These are phyloP conservation scores for Calonectria hongkongensis DNA, from an alignment of 2,329 filamentous ascomycete genomes.

Conservation along the genomic window DNA sequence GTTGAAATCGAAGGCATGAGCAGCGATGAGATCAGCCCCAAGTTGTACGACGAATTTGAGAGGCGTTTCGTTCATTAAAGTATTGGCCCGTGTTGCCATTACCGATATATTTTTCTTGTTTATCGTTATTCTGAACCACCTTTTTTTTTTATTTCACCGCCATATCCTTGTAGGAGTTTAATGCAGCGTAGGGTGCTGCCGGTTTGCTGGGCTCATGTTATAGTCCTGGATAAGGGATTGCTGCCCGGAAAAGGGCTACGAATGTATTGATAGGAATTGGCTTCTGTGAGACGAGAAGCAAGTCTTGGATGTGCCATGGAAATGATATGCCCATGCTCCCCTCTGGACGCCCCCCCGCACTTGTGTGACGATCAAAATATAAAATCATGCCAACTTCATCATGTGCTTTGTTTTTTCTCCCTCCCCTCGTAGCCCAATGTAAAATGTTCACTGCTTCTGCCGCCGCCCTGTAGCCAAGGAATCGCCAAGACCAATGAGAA, in stretches of 20 bases:
- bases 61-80: conserved; percentile 75
- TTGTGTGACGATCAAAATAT: conserved; percentile 23
- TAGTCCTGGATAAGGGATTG: conserved; percentile 26
- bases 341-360: conserved; percentile 11
- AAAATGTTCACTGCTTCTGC: no score
- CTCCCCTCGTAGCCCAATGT: no score
- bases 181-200: conserved; percentile 49
- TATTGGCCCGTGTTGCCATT: conserved; percentile 33
- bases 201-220: conserved; percentile 45
- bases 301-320: conserved; percentile 27
- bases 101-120: conserved; percentile 33
- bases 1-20: conserved; percentile 91
- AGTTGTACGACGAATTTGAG: conserved; percentile 89
- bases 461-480: no score
- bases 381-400: neutral
- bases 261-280: conserved; percentile 33
- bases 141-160: conserved; percentile 32
- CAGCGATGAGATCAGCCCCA: conserved; percentile 96
- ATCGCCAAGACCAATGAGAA: no score
- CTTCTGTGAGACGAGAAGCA: conserved; percentile 12
- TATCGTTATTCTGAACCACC: conserved; percentile 27
- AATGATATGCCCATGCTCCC: conserved; percentile 25
- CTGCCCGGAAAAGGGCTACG: conserved; percentile 16
- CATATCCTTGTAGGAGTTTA: conserved; percentile 48
- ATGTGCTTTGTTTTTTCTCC: neutral